These are phyloP conservation scores for Elsinoe perseae DNA, from an alignment of 2,329 filamentous ascomycete genomes.

Conservation along the genomic window DNA sequence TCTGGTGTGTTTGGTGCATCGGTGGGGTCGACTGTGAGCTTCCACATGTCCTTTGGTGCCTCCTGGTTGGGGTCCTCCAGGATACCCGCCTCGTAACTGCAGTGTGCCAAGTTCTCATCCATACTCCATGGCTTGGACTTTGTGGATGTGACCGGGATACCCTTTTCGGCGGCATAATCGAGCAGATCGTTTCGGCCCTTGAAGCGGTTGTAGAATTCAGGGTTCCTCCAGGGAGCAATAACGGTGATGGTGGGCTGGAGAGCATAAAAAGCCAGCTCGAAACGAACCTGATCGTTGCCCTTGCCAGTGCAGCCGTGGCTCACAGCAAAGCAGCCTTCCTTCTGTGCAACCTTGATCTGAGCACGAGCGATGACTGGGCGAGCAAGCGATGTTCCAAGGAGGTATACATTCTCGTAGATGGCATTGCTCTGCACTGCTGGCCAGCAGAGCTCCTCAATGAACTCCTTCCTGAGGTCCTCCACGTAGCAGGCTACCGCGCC, in stretches of 20 bases:
- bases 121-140: conserved; percentile 64
- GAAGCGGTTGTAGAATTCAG: conserved; percentile 63
- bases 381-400: conserved; percentile 51
- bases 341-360: conserved; percentile 56
- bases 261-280: conserved; percentile 56
- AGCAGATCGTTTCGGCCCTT: conserved; percentile 64
- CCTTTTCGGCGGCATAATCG: conserved; percentile 58
- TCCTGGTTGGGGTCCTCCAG: conserved; percentile 59
- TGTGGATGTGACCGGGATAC: conserved; percentile 64
- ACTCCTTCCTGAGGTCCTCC: conserved; percentile 59
- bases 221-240: conserved; percentile 67
- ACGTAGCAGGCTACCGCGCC: conserved; percentile 58
- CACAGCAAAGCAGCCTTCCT: conserved; percentile 48
- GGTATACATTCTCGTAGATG: conserved; percentile 47
- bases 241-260: conserved; percentile 60
- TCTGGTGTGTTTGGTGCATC: conserved; percentile 63
- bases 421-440: conserved; percentile 59
- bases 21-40: conserved; percentile 56
- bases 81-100: conserved; percentile 71
- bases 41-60: conserved; percentile 75
- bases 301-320: conserved; percentile 54
- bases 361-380: conserved; percentile 63
- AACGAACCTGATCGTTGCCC: conserved; percentile 59
- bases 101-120: conserved; percentile 68
- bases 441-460: conserved; percentile 75